phyloP scores from a whole-genome alignment of 148 eudicot species.

The Rhododendron vialii region DNA sequence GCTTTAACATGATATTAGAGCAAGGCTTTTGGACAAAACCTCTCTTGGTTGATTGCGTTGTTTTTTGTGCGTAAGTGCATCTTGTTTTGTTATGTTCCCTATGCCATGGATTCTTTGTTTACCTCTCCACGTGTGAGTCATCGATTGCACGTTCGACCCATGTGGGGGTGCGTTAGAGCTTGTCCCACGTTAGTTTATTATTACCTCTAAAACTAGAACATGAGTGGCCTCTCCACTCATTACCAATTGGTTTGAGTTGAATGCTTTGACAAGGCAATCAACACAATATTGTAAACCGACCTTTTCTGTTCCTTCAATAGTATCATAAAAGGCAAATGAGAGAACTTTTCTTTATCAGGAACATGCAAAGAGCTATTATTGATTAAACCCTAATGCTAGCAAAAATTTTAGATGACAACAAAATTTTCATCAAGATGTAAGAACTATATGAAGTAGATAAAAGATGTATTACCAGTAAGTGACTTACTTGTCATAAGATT shows the following conservation, averaged over 20 bases:
- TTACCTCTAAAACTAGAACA: not conserved
- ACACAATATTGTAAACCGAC: not conserved
- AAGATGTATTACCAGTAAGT: conserved; percentile 10
- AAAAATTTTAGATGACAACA: conserved; percentile 3
- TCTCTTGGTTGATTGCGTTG: not conserved
- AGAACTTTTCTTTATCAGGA: not conserved
- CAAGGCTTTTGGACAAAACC: not conserved
- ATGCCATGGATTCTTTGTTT: not conserved
- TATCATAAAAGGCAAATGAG: not conserved
- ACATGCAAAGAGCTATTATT: not conserved
- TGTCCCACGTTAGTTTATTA: not conserved
- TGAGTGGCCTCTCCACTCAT: not conserved
- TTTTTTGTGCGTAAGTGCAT: not conserved
- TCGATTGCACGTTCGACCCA: not conserved
- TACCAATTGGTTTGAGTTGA: not conserved
- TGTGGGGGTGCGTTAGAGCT: not conserved
- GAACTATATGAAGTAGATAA: not conserved
- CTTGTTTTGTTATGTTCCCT: not conserved
- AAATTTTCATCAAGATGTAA: not conserved
- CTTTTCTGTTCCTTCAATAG: not conserved
- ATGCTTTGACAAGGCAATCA: not conserved
- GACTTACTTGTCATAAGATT: conserved; percentile 74
- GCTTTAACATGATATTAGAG: not conserved
- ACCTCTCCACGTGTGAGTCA: not conserved
- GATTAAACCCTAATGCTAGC: not conserved